Evolutionary conservation across 2,329 filamentous ascomycete genomes (phyloP), one percentile per base, ranked within the genome.

Genomic region (Penicillium hesseltinei): DNA sequence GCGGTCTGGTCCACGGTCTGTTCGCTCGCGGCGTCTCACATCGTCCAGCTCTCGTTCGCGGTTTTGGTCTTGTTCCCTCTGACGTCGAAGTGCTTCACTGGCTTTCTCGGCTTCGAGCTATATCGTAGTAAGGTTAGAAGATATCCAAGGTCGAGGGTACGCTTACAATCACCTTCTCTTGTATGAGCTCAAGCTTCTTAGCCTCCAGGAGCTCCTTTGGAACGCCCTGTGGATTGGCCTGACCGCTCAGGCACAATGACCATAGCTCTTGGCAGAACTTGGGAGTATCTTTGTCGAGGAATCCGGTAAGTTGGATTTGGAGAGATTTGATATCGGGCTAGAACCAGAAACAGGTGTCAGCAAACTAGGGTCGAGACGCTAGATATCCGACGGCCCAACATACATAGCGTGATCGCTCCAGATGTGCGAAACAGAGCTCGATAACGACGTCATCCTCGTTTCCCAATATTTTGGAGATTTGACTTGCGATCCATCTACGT

Each of bases 391-490:
- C 27, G 45, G 13, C 36, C 47, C 15, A 45, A 82, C 89, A 66
- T 78, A 96, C 92, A 73, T 84, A 89, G 72, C 89, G 86, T 21
- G 85, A 79, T 47, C 87, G 88, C 72, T 97, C 92, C 31, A 89
- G 73, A 45, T 88, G 73, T 57, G 86, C 85, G 76, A 84, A 87
- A 66, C 84, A 84, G 45, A 97, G 85, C 76, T 97, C 92, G 64
- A 94, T 94, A 4, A 97, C 89, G 49, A 99, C 91, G 71, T 99
- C 94, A 72, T 99, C 94, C 68, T 99, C 94, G 66, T 84, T 90
- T n/a, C 90, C 90, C 42, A 97, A 79, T 47, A 97, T 93, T 56
- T 91, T 88, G 25, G 88, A 90, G 56, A 99, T 91, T 73, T 88
- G 90, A 68, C 88, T 85, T 5, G 91, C 89, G 73, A 97, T 97